Conservation (phyloP, 73 alveolate species). For the Uronychia binucleata region DNA sequence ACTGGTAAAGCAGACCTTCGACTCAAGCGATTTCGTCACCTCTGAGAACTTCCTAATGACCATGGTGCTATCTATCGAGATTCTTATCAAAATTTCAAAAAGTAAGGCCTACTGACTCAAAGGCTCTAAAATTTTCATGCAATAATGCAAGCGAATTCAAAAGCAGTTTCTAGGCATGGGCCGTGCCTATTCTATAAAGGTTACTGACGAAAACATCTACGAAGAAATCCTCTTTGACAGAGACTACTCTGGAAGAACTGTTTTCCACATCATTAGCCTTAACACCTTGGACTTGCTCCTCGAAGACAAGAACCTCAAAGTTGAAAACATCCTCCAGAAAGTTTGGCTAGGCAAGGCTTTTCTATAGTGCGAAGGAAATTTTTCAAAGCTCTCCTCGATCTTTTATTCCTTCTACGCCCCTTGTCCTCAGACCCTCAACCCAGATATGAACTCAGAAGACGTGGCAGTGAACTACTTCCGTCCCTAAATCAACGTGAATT, state of each 20-base stretch:
- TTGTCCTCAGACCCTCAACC: neutral
- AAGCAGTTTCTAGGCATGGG: neutral
- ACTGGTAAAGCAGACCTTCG: neutral
- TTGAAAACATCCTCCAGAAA: neutral
- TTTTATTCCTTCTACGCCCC: neutral
- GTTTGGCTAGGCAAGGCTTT: neutral
- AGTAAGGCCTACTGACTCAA: neutral
- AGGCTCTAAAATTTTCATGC: neutral
- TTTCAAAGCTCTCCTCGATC: neutral
- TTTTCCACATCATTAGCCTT: too few species aligned
- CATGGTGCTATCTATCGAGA: neutral
- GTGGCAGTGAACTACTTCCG: neutral
- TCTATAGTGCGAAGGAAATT: neutral
- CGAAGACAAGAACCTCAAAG: neutral
- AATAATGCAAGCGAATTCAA: neutral
- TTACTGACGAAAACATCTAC: neutral
- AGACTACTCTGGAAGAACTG: neutral
- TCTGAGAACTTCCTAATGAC: neutral
- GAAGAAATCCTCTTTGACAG: neutral
- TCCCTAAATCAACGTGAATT: neutral
- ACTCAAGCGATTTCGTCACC: neutral
- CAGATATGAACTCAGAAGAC: neutral
- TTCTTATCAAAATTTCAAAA: neutral
- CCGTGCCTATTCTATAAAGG: neutral
- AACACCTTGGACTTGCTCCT: neutral